phyloP scores from a whole-genome alignment of 306 rosid species.

The Trifolium dubium region DNA sequence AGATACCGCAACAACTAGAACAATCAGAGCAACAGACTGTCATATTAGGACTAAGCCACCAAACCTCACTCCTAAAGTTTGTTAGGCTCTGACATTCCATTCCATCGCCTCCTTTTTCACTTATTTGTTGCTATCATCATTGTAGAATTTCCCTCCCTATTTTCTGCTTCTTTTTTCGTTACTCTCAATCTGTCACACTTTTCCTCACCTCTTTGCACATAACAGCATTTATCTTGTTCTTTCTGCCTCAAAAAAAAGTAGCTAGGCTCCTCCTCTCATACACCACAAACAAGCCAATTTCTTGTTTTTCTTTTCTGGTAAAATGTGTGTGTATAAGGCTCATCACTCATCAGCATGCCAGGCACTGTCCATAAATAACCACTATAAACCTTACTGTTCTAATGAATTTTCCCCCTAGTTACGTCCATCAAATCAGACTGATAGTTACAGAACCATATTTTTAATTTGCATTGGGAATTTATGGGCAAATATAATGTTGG shows the following conservation, averaged over 20 bases:
- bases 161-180: too few species aligned
- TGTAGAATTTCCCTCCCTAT: too few species aligned
- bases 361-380: conserved; percentile 16
- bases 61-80: background rate
- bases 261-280: background rate
- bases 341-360: conserved; percentile 3
- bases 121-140: background rate
- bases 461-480: background rate
- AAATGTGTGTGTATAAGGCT: background rate
- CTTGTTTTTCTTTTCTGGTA: background rate
- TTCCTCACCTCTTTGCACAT: too few species aligned
- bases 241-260: background rate
- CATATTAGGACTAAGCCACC: background rate
- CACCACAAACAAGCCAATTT: background rate
- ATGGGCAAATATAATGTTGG: conserved; percentile 4
- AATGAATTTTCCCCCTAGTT: background rate
- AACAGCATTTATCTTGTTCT: background rate
- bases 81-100: conserved; percentile 1
- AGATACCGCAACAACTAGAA: background rate
- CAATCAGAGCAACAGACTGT: background rate
- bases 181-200: too few species aligned
- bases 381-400: background rate
- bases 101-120: background rate
- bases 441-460: conserved; percentile 27
- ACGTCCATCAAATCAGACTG: conserved; percentile 4